Evolutionary conservation across 352 stramenopile species (phyloP), one percentile per base, ranked within the genome.

Genomic region (Pythium dissotocum): DNA sequence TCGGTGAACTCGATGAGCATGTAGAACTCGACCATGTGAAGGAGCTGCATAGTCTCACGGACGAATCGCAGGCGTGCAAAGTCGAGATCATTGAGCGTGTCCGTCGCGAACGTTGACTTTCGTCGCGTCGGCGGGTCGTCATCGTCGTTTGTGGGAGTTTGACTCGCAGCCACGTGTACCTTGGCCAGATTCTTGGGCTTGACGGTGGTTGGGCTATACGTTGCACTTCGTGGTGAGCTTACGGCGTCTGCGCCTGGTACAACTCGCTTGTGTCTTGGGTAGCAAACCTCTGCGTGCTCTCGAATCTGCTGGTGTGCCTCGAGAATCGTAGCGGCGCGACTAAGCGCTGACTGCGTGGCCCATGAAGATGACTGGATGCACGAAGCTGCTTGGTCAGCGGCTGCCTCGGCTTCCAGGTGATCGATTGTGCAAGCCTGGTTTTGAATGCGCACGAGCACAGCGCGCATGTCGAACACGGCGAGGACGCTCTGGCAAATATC

Each of bases 1-100:
- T 36, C 26, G 12, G 66, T 63, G 14, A 80, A 63, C 40, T 63
- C 57, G 30, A 63, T 51, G 38, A 63, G 57, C 21, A 54, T 54
- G 42, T 63, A 63, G 42, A 55, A 63, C 58, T 63, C 58, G 9
- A 63, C 58, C 58, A 63, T 56, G 28, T 63, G 58, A 16, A 63
- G 42, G 13, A 61, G 36, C n/a, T 56, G 28, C n/a, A 70, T 33
- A 10, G 49, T 61, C 26, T 30, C 32, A 3, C 54, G 54, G 0
- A 60, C 54, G 54, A 40, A 60, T 46, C 38, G 14, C 9, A 63
- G 40, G 18, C 58, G 58, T 7, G 57, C 36, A 13, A 24, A 44
- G 40, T 63, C 57, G 16, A 53, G 21, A 21, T 42, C 13, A 12
- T 7, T 6, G 7, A 40, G 21, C 36, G 24, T 26, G 16, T 24